These are phyloP conservation scores for Colletotrichum tamarilloi DNA, from an alignment of 2,329 filamentous ascomycete genomes.

Conservation along the genomic window DNA sequence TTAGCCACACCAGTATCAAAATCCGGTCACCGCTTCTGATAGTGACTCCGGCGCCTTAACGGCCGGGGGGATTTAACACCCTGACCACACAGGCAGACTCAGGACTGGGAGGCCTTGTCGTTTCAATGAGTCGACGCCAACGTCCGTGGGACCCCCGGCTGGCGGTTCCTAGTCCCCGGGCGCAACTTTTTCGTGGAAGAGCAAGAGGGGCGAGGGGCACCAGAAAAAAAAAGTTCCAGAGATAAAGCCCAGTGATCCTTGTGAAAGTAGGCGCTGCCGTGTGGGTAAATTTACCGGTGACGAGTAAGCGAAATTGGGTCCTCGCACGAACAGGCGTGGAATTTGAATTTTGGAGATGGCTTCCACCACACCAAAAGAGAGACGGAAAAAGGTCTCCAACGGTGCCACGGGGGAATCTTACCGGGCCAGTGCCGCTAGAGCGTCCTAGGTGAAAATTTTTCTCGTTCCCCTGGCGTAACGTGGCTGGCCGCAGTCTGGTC, in stretches of 20 bases:
- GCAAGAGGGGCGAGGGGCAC: neutral
- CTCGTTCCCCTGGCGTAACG: constrained; percentile 26
- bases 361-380: constrained; percentile 3
- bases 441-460: constrained; percentile 31
- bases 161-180: constrained; percentile 27
- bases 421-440: constrained; percentile 24
- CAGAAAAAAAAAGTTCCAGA: neutral
- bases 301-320: constrained; percentile 32
- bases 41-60: neutral
- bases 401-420: constrained; percentile 22
- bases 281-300: constrained; percentile 27
- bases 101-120: constrained; percentile 28
- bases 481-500: constrained; percentile 28
- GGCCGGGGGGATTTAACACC: neutral
- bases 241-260: constrained; percentile 14
- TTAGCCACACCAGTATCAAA: constrained; percentile 23
- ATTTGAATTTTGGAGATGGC: constrained; percentile 27
- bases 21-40: constrained; percentile 18
- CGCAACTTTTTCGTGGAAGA: constrained; percentile 1
- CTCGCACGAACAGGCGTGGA: constrained; percentile 27
- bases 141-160: constrained; percentile 30
- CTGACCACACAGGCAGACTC: neutral
- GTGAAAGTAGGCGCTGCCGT: constrained; percentile 23
- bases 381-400: constrained; percentile 9
- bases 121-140: constrained; percentile 31